Evolutionary conservation across 169 alveolate species (phyloP), one percentile per base, ranked within the genome.

Genomic region (Eimeria nieschulzi): DNA sequence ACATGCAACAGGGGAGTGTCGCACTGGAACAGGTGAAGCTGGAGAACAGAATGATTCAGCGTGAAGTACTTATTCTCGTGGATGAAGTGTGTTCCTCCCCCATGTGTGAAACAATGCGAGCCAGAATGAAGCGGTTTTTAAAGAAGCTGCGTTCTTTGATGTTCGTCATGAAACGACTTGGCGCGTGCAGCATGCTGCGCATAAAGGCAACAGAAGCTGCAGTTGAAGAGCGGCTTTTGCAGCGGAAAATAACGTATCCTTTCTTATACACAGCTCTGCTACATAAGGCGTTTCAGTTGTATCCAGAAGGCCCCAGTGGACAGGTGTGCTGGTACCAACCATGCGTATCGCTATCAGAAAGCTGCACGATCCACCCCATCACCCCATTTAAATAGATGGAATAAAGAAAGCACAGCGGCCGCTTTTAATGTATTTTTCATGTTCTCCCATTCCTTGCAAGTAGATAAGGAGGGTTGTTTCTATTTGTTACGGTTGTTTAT

Each of bases 41-140:
- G 51, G 92, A 87, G 82, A 82, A 87, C 25, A 39, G 26, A n/a
- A 82, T 73, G 78, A 39, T 87, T 9, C 92, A 87, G 72, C 56
- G 82, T 9, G 87, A 76, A n/a, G 71, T 87, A n/a, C 68, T 87
- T 53, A 87, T 87, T 25, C 76, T 75, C 21, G 88, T 87, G 19
- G 87, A 87, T n/a, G 87, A 87, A 5, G 26, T 87, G 13, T 59
- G 55, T 15, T 56, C 70, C 33, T 76, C 72, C 19, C 92, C 92
- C 2, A 72, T 82, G 5, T 61, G 79, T 21, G 72, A 76, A 25
- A 33, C 72, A 13, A 54, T 82, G 87, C 6, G 15, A 71, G 78
- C 87, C 12, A 46, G 83, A 64, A 73, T 87, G 92, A 39, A 66
- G 39, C 66, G 83, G 54, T 23, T 87, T 39, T 26, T 87, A 12